A percentile compares a stretch with the other conserved stretches of the same genome.
These are phyloP conservation scores for Sporothrix pallida DNA, from an alignment of 2,329 filamentous ascomycete species.

Conservation along the genomic window DNA sequence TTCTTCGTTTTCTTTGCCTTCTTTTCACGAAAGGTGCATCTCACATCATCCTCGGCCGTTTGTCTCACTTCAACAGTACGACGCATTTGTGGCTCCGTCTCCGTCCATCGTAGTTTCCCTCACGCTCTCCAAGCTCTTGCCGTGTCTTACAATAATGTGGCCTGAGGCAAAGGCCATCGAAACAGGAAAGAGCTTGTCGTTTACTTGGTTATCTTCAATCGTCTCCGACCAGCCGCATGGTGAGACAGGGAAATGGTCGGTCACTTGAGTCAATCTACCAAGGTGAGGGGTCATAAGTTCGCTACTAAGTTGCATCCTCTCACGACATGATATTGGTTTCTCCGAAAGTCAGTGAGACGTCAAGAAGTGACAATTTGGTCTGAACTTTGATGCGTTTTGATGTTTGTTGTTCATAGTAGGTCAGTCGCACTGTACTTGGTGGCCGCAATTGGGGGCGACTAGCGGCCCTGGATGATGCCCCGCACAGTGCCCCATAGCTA, in stretches of 20 bases:
- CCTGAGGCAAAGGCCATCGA: not conserved
- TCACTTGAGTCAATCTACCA: not conserved
- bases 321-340: slow-evolving; percentile 3
- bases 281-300: not conserved
- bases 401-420: not conserved
- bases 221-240: not conserved
- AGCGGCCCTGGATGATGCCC: slow-evolving; percentile 4
- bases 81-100: slow-evolving; percentile 6
- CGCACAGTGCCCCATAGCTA: slow-evolving; percentile 34
- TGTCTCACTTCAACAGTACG: slow-evolving; percentile 20
- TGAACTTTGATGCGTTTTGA: not conserved
- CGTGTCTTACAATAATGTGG: not conserved
- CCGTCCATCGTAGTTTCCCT: slow-evolving; percentile 22
- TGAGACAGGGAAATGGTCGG: not conserved
- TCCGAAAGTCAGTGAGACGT: not conserved
- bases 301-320: slow-evolving; percentile 15
- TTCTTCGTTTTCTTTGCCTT: not conserved
- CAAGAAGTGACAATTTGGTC: not conserved
- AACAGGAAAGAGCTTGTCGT: not conserved
- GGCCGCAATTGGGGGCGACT: not conserved
- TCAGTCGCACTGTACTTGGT: not conserved
- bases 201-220: not conserved
- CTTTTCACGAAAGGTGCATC: not conserved
- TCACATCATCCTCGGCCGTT: slow-evolving; percentile 10
- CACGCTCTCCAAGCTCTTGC: not conserved